Percentiles rank a stretch among this genome's conserved stretches.
Evolutionary conservation across 495 filamentous ascomycete species (phyloP).

Genomic region (Xeromyces bisporus): DNA sequence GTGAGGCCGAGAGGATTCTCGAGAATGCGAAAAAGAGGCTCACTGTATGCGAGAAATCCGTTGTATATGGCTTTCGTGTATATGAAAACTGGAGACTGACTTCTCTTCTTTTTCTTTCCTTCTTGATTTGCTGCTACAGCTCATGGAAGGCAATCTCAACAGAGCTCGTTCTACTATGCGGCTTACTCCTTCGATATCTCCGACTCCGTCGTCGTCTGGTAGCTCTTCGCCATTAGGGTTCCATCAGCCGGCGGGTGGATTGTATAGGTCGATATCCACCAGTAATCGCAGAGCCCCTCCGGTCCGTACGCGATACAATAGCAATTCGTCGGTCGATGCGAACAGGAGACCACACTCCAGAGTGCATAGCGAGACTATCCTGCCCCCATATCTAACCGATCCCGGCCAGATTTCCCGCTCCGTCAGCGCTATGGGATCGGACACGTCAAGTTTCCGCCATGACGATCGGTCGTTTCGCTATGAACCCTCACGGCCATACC

Average conservation of each 20-base stretch:
- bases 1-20: slow-evolving; percentile 70
- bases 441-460: slow-evolving; percentile 17
- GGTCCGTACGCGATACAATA: slow-evolving; percentile 18
- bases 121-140: slow-evolving; percentile 39
- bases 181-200: slow-evolving; percentile 39
- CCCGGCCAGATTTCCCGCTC: slow-evolving; percentile 20
- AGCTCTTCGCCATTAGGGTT: slow-evolving; percentile 11
- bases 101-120: no score
- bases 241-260: slow-evolving; percentile 20
- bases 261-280: slow-evolving; percentile 28
- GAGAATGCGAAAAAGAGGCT: slow-evolving; percentile 80
- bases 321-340: slow-evolving; percentile 13
- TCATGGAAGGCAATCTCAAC: slow-evolving; percentile 79
- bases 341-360: slow-evolving; percentile 34
- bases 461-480: slow-evolving; percentile 28
- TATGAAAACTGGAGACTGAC: not conserved
- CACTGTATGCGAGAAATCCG: slow-evolving; percentile 42
- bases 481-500: slow-evolving; percentile 20
- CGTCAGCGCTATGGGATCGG: slow-evolving; percentile 27
- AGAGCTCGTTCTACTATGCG: slow-evolving; percentile 61
- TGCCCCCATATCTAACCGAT: slow-evolving; percentile 22
- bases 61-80: not conserved
- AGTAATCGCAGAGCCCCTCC: slow-evolving; percentile 21
- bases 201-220: slow-evolving; percentile 24
- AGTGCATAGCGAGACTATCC: slow-evolving; percentile 39